Evolutionary conservation across 176 grass and related monocot species (phyloP), one percentile per base, ranked within the genome.

Genomic region (Ananas comosus): DNA sequence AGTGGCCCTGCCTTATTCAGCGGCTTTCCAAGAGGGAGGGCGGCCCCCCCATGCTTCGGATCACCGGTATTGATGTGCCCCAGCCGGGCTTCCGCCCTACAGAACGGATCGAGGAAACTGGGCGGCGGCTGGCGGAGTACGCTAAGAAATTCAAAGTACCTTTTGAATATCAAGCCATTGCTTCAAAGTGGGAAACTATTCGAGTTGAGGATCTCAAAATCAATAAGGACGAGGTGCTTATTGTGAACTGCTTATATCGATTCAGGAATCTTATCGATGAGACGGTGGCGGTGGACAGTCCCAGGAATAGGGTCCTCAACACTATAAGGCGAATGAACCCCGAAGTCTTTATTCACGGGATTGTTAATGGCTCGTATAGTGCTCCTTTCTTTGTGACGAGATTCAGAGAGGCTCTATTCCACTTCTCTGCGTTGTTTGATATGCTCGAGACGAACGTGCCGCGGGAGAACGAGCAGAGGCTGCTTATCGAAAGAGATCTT

Each of bases 191-290:
- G 93, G 93, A 96, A 75, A 87, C 79, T 13, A 96, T 96, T 76
- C 49, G 53, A 48, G 88, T 72, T 53, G 86, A 89, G 57, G 93
- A 87, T 77, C 86, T 96, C 58, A 87, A 89, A 25, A 75, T 96
- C 51, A 53, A 70, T 18, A 87, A 85, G 56, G 93, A 83, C 10
- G 93, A 96, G 88, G 86, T 96, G 10, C 76, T 96, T 23, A 79
- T 92, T 73, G 93, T 96, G 73, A 96, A 92, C 84, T 96, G 93
- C 67, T 74, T 96, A 51, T 96, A 90, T 72, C 86, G 93, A 8
- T 96, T 96, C 82, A 89, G 88, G 66, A 96, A 96, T 68, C 83
- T 96, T 18, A 87, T 96, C 13, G 93, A 96, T 3, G 93, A 96
- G 78, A 96, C 93, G 14, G 93, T 96, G 51, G 79, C 89, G 64